Percentiles rank a stretch among this genome's conserved stretches.
phyloP scores from a whole-genome alignment of 345 rosid genomes.

The Melaleuca quinquenervia region DNA sequence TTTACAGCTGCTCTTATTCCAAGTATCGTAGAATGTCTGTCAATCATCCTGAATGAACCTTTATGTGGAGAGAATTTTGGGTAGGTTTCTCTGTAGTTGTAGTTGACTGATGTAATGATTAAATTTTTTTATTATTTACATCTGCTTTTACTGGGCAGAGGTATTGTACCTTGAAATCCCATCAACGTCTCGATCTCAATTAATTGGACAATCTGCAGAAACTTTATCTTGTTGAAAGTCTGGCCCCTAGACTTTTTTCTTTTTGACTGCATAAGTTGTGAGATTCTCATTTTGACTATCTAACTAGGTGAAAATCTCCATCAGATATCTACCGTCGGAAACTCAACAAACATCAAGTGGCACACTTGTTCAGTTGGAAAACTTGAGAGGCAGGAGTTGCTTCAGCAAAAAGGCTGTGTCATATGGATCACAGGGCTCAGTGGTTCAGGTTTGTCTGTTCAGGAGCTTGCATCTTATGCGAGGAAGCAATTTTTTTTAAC shows the following conservation, averaged over 20 bases:
- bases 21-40: not conserved
- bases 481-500: not conserved
- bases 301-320: conserved; percentile 37
- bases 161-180: not conserved
- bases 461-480: not conserved
- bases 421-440: conserved; percentile 81
- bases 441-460: conserved; percentile 56
- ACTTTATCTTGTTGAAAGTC: not conserved
- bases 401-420: conserved; percentile 70
- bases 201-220: not conserved
- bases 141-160: not conserved
- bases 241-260: not conserved
- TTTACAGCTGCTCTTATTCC: not conserved
- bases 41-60: not conserved
- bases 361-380: conserved; percentile 48
- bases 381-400: conserved; percentile 41
- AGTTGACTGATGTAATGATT: not conserved
- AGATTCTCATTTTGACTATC: conserved; percentile 6
- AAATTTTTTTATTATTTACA: not conserved
- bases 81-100: not conserved
- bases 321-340: conserved; percentile 29
- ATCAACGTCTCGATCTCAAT: not conserved
- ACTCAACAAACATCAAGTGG: conserved; percentile 60
- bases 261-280: not conserved
- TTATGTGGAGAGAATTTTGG: not conserved